Evolutionary conservation across 2,329 filamentous ascomycete genomes (phyloP).

Genomic region (Colletotrichum sojae): DNA sequence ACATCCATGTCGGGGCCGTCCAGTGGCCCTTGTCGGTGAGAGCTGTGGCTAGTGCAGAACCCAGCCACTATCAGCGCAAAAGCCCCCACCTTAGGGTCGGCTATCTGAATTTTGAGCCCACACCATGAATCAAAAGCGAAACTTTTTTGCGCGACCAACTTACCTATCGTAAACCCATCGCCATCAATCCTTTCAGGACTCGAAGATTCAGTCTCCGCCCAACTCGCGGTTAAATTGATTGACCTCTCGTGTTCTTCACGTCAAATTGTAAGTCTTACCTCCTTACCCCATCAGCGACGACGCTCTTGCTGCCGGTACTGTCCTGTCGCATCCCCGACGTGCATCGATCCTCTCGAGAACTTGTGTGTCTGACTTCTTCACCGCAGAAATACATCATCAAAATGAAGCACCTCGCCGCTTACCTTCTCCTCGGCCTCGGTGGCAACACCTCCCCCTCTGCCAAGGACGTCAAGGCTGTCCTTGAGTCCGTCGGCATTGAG

Average conservation of each 20-base stretch:
- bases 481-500: constrained; percentile 95
- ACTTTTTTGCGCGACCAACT: constrained; percentile 45
- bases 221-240: constrained; percentile 99
- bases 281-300: not conserved
- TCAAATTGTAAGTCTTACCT: constrained; percentile 53
- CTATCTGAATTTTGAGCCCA: constrained; percentile 38
- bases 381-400: constrained; percentile 64
- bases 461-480: constrained; percentile 87
- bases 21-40: not conserved
- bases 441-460: constrained; percentile 93
- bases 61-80: constrained; percentile 18
- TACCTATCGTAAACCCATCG: constrained; percentile 41
- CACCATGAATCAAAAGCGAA: constrained; percentile 42
- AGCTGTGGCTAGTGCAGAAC: constrained; percentile 23
- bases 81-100: constrained; percentile 36
- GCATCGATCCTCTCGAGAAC: constrained; percentile 38
- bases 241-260: constrained; percentile 85
- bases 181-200: constrained; percentile 72
- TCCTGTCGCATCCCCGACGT: constrained; percentile 20
- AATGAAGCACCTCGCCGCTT: constrained; percentile 99
- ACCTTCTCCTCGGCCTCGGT: constrained; percentile 95
- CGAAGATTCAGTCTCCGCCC: constrained; percentile 99
- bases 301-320: not conserved
- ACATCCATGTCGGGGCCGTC: too few relatives aligned
- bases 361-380: constrained; percentile 35